Evolutionary conservation across 495 filamentous ascomycete species (phyloP), one percentile per base, ranked within the genome.

Genomic region (Coniosporium apollinis): DNA sequence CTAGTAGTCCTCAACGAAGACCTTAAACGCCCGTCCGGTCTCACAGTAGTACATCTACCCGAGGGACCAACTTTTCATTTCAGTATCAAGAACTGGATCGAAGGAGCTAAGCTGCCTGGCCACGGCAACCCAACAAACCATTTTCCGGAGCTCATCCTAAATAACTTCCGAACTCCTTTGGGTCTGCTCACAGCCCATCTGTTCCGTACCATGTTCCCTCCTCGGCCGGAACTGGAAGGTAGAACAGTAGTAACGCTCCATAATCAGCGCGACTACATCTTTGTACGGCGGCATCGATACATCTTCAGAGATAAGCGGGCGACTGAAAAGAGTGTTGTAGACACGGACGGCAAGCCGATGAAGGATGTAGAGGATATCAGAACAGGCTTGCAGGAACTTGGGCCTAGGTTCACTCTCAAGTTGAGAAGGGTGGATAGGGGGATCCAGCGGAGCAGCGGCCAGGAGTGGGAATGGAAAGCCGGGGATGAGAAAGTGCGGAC

Each of bases 191-290:
- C 82, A 0, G 89, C 85, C 8, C 76, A 81, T 43, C 63, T 92
- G 1, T 87, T 96, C 66, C 69, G 76, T 41, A 71, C 70, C 0
- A 56, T 94, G 25, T 94, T 89, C 60, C 86, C 87, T 1, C 64
- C 76, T 2, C 69, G 73, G 35, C 85, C 89, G 3, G 82, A 97
- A 38, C 57, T 94, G 2, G 60, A 69, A 18, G 87, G 87, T 4
- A 60, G 89, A 13, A 84, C 94, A 44, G 84, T 92, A 0, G 76
- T 93, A 20, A 94, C 86, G 4, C 50, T 94, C 30, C 87, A 94
- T 53, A 94, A 93, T 46, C 87, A 94, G 57, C 76, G 89, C 39
- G 87, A 97, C 57, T 97, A 92, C 57, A 82, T 94, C 43, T 97
- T 97, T 48, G 64, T 94, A 30, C 67, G 89, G 5, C 63, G 87